These are phyloP conservation scores for Crithidia expoeki DNA, from an alignment of 208 protist genomes.

Conservation along the genomic window DNA sequence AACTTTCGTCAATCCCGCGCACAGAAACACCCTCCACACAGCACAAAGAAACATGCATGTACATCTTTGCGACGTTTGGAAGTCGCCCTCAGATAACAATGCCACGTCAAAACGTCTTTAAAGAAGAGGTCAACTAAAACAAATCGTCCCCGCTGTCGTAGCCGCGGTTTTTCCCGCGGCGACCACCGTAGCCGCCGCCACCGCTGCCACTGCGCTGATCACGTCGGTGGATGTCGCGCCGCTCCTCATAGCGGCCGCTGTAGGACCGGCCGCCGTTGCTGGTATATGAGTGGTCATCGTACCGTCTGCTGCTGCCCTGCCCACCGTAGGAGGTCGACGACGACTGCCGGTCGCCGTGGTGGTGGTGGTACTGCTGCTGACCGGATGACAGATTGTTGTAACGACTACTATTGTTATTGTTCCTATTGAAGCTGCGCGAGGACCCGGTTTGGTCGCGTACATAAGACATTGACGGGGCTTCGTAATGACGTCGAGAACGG, in stretches of 20 bases:
- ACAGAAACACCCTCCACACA: too few relatives aligned
- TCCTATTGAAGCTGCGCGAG: not conserved
- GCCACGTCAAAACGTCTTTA: too few relatives aligned
- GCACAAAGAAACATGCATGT: too few relatives aligned
- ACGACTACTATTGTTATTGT: not conserved
- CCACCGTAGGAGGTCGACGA: not conserved
- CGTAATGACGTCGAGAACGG: constrained; percentile 25
- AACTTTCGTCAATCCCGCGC: too few relatives aligned
- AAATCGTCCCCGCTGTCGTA: constrained; percentile 40
- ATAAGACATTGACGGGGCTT: constrained; percentile 4
- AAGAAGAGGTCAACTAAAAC: constrained; percentile 34
- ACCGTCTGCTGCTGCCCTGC: not conserved
- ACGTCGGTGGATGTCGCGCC: constrained; percentile 1
- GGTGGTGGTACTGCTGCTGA: not conserved
- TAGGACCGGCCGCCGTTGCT: not conserved
- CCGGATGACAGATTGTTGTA: not conserved
- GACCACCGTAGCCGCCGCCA: constrained; percentile 7
- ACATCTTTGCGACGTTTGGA: too few relatives aligned
- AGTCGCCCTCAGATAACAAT: too few relatives aligned
- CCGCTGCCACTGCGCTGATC: constrained; percentile 7
- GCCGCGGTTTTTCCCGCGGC: constrained; percentile 17
- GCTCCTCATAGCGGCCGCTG: not conserved
- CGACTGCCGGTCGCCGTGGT: not conserved
- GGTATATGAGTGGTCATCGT: not conserved
- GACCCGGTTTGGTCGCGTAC: not conserved